A percentile compares a stretch with the other conserved stretches of the same genome.
Conservation (phyloP, 23 red algal genomes). For the Gracilaria caudata region DNA sequence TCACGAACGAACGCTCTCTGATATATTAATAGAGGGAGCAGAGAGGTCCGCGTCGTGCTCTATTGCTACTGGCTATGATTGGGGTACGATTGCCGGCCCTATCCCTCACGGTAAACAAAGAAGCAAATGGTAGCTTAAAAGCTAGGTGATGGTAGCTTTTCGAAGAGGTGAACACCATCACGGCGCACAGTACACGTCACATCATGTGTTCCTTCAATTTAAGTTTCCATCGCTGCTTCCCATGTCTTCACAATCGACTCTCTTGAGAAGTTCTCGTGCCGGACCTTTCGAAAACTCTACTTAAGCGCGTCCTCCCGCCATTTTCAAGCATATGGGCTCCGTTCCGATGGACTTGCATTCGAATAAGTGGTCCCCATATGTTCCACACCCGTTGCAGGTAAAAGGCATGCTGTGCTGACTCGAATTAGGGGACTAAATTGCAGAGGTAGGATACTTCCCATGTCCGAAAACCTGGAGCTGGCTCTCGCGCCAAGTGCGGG, state of each 20-base stretch:
- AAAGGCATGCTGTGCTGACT: too few species aligned
- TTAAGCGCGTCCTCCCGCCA: neutral
- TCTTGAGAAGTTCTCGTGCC: neutral
- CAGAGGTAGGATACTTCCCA: neutral
- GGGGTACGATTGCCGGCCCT: too few species aligned
- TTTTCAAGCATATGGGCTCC: neutral
- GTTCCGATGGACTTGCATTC: neutral
- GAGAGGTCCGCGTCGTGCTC: too few species aligned
- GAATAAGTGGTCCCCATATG: neutral
- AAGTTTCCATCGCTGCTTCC: neutral
- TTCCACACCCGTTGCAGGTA: neutral
- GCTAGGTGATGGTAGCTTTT: too few species aligned
- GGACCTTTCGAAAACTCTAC: neutral
- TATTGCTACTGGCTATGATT: too few species aligned
- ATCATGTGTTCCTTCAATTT: slow-evolving; percentile 1
- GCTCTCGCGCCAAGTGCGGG: neutral
- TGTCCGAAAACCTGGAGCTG: neutral
- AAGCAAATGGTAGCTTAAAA: too few species aligned
- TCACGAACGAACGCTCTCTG: too few species aligned
- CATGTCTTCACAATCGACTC: slow-evolving; percentile 1
- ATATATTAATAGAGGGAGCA: too few species aligned
- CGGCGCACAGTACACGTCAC: slow-evolving; percentile 15
- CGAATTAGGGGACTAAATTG: neutral
- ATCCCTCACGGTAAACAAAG: too few species aligned
- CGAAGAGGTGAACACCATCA: neutral